Evolutionary conservation across 768 basidiomycete species (phyloP).

Genomic region (Lactarius quietus): DNA sequence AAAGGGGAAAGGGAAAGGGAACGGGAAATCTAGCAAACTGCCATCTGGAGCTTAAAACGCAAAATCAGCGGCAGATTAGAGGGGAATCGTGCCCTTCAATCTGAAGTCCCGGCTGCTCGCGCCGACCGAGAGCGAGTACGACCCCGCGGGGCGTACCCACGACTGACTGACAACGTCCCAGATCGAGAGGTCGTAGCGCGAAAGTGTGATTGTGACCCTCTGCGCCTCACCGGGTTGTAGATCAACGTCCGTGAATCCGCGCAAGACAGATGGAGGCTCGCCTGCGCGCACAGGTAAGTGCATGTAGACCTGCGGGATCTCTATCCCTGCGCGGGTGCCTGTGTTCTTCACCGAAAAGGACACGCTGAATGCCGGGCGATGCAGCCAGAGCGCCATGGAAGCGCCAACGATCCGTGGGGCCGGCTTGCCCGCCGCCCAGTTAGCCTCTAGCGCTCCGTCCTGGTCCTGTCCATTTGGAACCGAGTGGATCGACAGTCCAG

Average conservation of each 20-base stretch:
- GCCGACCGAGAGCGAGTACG: constrained; percentile 60
- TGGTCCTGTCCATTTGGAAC: constrained; percentile 36
- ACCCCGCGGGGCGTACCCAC: constrained; percentile 67
- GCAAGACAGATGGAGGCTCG: constrained; percentile 45
- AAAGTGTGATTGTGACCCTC: constrained; percentile 52
- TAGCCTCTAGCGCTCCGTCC: constrained; percentile 39
- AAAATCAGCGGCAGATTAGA: not conserved
- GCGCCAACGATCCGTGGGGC: constrained; percentile 54
- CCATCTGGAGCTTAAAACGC: not conserved
- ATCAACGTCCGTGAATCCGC: constrained; percentile 62
- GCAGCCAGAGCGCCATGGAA: constrained; percentile 40
- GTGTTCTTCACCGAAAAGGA: constrained; percentile 60
- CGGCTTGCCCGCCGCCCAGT: constrained; percentile 59
- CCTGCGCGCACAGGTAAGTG: constrained; percentile 54
- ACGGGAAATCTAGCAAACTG: too few relatives aligned
- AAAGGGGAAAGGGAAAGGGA: too few relatives aligned
- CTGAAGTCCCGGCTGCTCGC: constrained; percentile 63
- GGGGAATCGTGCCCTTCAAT: constrained; percentile 42
- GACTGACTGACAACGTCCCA: constrained; percentile 75
- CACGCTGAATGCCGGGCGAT: constrained; percentile 47
- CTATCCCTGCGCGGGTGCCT: not conserved
- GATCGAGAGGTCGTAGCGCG: constrained; percentile 34
- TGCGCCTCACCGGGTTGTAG: constrained; percentile 45
- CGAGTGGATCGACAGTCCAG: constrained; percentile 47
- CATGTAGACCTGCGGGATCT: constrained; percentile 47